A percentile compares a stretch with the other conserved stretches of the same genome.
Conservation (phyloP, 1,139 yeast genomes). For the Debaryomyces psychrophilus region DNA sequence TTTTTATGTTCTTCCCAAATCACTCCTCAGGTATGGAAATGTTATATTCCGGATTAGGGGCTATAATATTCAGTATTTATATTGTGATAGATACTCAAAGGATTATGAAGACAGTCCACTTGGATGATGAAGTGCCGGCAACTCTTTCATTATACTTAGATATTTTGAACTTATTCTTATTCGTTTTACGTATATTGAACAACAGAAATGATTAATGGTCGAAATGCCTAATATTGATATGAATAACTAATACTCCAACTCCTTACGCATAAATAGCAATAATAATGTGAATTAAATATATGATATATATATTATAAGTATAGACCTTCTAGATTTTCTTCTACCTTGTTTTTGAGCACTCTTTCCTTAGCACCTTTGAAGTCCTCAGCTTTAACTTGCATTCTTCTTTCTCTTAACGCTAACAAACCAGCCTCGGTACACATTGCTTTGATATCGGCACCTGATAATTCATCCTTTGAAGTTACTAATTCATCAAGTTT, state of each 20-base stretch:
- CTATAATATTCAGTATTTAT: slow-evolving; percentile 71
- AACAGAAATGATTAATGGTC: slow-evolving; percentile 40
- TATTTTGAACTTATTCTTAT: slow-evolving; percentile 76
- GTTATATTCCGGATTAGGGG: slow-evolving; percentile 73
- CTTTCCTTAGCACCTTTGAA: slow-evolving; percentile 95
- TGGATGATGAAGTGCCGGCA: slow-evolving; percentile 85
- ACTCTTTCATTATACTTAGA: slow-evolving; percentile 80
- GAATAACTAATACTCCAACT: background rate
- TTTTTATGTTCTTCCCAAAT: slow-evolving; percentile 66
- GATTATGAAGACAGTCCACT: slow-evolving; percentile 76
- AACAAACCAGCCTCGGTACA: slow-evolving; percentile 97
- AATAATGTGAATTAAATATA: slow-evolving; percentile 5
- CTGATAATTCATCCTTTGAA: slow-evolving; percentile 92
- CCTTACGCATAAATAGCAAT: background rate
- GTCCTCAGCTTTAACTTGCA: slow-evolving; percentile 96
- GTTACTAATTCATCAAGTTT: slow-evolving; percentile 88
- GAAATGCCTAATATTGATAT: background rate
- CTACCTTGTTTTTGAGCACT: slow-evolving; percentile 95
- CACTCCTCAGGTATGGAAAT: slow-evolving; percentile 57
- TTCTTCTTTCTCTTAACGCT: slow-evolving; percentile 95
- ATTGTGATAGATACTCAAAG: slow-evolving; percentile 81
- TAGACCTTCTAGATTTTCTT: slow-evolving; percentile 93
- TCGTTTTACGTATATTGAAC: slow-evolving; percentile 69
- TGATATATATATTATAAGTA: slow-evolving; percentile 56
- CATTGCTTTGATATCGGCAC: slow-evolving; percentile 98